Evolutionary conservation across 495 filamentous ascomycete genomes (phyloP).

Genomic region (Penicillium riverlandense): DNA sequence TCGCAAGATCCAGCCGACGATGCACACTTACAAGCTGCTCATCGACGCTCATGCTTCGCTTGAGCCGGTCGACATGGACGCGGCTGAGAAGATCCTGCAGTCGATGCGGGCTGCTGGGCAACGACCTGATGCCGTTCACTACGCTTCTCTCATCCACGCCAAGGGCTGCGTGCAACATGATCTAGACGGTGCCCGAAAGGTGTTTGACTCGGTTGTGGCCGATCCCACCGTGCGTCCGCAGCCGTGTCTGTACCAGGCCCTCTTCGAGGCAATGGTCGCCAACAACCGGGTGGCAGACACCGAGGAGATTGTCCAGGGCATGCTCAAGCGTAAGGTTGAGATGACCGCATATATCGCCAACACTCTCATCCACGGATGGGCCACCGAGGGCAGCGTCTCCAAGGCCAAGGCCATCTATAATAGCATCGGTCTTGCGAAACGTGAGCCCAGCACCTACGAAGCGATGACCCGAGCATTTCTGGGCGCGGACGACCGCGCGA

Average conservation of each 20-base stretch:
- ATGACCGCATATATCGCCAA: slow-evolving; percentile 98
- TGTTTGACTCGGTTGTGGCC: slow-evolving; percentile 74
- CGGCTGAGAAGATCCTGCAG: slow-evolving; percentile 78
- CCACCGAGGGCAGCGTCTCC: slow-evolving; percentile 68
- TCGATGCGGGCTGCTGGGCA: slow-evolving; percentile 68
- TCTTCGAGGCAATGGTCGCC: slow-evolving; percentile 94
- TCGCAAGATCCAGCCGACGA: slow-evolving; percentile 81
- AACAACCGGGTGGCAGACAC: slow-evolving; percentile 79
- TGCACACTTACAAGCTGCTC: slow-evolving; percentile 96
- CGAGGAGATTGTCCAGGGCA: slow-evolving; percentile 62
- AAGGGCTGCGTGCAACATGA: slow-evolving; percentile 93
- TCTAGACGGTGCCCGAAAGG: slow-evolving; percentile 67
- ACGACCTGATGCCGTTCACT: slow-evolving; percentile 85
- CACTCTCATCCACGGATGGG: slow-evolving; percentile 98
- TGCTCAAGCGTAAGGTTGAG: slow-evolving; percentile 63
- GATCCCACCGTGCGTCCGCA: slow-evolving; percentile 58
- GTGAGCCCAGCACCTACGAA: slow-evolving; percentile 98
- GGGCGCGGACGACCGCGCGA: slow-evolving; percentile 66
- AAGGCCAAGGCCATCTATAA: slow-evolving; percentile 77
- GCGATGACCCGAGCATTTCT: slow-evolving; percentile 96
- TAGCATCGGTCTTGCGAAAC: slow-evolving; percentile 60
- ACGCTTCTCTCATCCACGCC: slow-evolving; percentile 90
- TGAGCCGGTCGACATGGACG: slow-evolving; percentile 83
- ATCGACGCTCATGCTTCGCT: slow-evolving; percentile 93
- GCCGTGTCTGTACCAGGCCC: slow-evolving; percentile 87